A percentile compares a stretch with the other conserved stretches of the same genome.
phyloP scores from a whole-genome alignment of 192 early-diverging fungal genomes.

The Rhizophagus sp. region DNA sequence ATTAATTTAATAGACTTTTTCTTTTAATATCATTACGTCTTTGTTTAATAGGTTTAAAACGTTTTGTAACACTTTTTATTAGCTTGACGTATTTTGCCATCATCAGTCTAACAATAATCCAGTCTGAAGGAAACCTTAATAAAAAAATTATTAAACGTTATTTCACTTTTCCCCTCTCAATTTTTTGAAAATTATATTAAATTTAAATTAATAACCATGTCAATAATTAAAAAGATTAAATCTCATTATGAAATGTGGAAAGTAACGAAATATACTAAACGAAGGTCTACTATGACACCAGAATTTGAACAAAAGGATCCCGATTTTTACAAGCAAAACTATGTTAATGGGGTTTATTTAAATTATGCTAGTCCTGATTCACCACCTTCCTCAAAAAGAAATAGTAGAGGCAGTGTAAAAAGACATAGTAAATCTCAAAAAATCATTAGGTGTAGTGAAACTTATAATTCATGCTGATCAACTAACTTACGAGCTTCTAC shows the following conservation, averaged over 20 bases:
- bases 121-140: too few species aligned
- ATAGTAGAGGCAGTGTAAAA: neutral
- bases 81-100: too few species aligned
- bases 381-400: conserved; percentile 26
- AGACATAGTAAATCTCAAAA: neutral
- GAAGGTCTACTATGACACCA: conserved; percentile 42
- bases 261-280: conserved; percentile 48
- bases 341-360: conserved; percentile 46
- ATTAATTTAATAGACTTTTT: too few species aligned
- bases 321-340: conserved; percentile 45
- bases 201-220: conserved; percentile 32
- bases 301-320: conserved; percentile 49
- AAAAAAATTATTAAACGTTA: too few species aligned
- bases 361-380: conserved; percentile 28
- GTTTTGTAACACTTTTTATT: too few species aligned
- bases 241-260: conserved; percentile 53
- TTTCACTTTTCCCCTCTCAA: neutral
- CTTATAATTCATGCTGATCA: conserved; percentile 16
- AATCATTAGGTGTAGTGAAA: conserved; percentile 24
- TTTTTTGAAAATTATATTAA: neutral
- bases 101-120: too few species aligned
- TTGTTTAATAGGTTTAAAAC: too few species aligned
- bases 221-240: conserved; percentile 48
- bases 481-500: too few species aligned
- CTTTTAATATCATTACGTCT: too few species aligned